Base-by-base conservation (phyloP, 2,329 filamentous ascomycete genomes). In the Calonectria hawksworthii region DNA sequence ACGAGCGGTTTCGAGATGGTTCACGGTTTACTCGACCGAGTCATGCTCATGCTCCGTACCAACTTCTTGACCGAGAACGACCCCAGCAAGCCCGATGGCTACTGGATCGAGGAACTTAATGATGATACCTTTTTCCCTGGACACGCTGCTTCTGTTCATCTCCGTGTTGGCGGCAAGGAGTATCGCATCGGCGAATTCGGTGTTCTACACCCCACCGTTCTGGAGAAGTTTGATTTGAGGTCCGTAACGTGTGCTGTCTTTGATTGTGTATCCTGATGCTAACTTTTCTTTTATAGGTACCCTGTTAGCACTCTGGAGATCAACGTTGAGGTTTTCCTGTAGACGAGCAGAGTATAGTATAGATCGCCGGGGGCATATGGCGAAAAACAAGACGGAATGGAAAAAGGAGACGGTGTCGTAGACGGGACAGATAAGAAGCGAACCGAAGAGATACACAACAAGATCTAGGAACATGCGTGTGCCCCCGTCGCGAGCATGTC, bases 41-140 rank as follows among this genome's bases (percentile, higher is more conserved):
- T 99, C 76, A 94, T 99, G 91, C 88, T 95, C 75, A 99, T 99
- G 96, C 91, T 99, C 75, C 94, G 94, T 83, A 94, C 92, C 61
- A 91, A 92, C 52, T 98, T 98, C 87, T 87, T 97, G 73, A 94
- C 92, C 3, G 90, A 84, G 79, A 86, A 88, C 78, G 86, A 92
- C 83, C 87, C 89, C 75, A 87, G 88, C 71, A 90, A 92, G 79
- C 89, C 92, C 59, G 90, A 95, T 80, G 93, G 93, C 26, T 99
- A 99, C 88, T 99, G 95, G 94, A 97, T 99, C 80, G 93, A 98
- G 86, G 95, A 98, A 86, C 92, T 98, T 75, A 92, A 98, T 80
- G 95, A 98, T 83, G 90, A 94, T 2, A 98, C 96, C 52, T 99
- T 98, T 89, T 96, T 99, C 87, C 89, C 92, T 51, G 97, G 96